phyloP scores from a whole-genome alignment of 208 protist species.

The Crithidia expoeki region DNA sequence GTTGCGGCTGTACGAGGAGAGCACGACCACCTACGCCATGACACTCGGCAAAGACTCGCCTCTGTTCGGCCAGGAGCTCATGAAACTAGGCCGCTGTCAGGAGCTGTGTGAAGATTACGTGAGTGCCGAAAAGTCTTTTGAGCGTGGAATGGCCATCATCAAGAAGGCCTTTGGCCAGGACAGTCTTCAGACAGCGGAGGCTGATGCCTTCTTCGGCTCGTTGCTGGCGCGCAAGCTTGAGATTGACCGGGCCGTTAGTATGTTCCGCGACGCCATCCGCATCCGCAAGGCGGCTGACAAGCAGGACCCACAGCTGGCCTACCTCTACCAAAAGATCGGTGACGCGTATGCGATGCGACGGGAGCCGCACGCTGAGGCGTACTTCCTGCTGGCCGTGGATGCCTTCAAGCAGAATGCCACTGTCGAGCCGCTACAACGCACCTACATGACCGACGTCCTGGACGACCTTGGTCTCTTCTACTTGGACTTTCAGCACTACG shows the following conservation, averaged over 20 bases:
- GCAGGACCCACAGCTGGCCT: constrained; percentile 82
- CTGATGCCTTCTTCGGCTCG: constrained; percentile 74
- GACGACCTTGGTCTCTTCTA: constrained; percentile 91
- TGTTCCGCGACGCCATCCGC: constrained; percentile 80
- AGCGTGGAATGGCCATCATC: constrained; percentile 67
- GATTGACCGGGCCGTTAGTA: constrained; percentile 53
- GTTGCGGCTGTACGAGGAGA: constrained; percentile 80
- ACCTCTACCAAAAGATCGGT: constrained; percentile 88
- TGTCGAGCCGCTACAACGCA: constrained; percentile 80
- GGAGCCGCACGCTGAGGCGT: constrained; percentile 85
- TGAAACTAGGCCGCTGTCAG: constrained; percentile 83
- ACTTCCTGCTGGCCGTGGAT: constrained; percentile 86
- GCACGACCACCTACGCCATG: constrained; percentile 67
- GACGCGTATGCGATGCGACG: constrained; percentile 83
- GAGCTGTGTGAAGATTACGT: constrained; percentile 80
- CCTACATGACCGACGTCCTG: constrained; percentile 88
- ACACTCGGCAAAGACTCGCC: constrained; percentile 81
- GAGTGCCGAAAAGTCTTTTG: constrained; percentile 72
- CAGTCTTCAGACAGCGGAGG: constrained; percentile 75
- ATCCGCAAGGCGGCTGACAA: constrained; percentile 68
- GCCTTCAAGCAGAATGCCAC: constrained; percentile 79
- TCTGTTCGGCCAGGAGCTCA: constrained; percentile 75
- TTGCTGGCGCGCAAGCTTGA: constrained; percentile 73
- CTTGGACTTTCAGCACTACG: constrained; percentile 87
- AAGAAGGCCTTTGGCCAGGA: constrained; percentile 67